These are phyloP conservation scores for Kalmanozyma brasiliensis DNA, from an alignment of 1,284 basidiomycete genomes.

Conservation along the genomic window DNA sequence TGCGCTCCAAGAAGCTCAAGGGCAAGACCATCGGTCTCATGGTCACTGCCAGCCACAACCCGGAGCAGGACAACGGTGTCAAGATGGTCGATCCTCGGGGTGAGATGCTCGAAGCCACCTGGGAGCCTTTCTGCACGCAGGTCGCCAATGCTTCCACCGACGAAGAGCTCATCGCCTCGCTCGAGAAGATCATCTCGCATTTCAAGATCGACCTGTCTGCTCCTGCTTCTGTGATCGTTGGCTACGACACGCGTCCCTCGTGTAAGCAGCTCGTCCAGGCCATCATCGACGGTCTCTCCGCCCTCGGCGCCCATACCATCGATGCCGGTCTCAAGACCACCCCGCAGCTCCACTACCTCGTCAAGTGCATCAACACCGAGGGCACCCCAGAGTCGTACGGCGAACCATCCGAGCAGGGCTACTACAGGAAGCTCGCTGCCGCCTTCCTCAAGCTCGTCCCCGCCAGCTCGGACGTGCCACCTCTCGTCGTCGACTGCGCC, in stretches of 20 bases:
- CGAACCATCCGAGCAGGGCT: constrained; percentile 84
- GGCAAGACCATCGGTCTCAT: constrained; percentile 95
- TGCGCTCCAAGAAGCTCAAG: constrained; percentile 88
- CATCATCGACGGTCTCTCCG: constrained; percentile 83
- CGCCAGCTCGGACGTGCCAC: constrained; percentile 61
- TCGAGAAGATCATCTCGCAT: constrained; percentile 76
- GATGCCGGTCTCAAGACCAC: constrained; percentile 85
- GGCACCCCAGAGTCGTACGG: constrained; percentile 79
- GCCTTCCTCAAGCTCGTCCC: constrained; percentile 85
- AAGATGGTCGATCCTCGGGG: constrained; percentile 97
- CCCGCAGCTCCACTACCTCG: constrained; percentile 94
- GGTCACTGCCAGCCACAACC: constrained; percentile 99
- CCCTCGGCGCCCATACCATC: constrained; percentile 71
- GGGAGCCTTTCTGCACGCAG: constrained; percentile 88
- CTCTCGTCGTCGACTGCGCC: constrained; percentile 90
- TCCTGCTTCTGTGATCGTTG: constrained; percentile 86
- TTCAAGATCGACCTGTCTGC: constrained; percentile 82
- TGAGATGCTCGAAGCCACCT: constrained; percentile 97
- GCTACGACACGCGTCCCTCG: constrained; percentile 90
- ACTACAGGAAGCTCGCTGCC: constrained; percentile 83
- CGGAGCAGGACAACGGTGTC: constrained; percentile 95
- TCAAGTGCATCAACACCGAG: constrained; percentile 87
- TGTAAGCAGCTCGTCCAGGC: constrained; percentile 83
- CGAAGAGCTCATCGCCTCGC: constrained; percentile 77
- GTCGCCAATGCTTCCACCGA: constrained; percentile 87